phyloP scores from a whole-genome alignment of 345 rosid species.

The Zanthoxylum bungeanum region DNA sequence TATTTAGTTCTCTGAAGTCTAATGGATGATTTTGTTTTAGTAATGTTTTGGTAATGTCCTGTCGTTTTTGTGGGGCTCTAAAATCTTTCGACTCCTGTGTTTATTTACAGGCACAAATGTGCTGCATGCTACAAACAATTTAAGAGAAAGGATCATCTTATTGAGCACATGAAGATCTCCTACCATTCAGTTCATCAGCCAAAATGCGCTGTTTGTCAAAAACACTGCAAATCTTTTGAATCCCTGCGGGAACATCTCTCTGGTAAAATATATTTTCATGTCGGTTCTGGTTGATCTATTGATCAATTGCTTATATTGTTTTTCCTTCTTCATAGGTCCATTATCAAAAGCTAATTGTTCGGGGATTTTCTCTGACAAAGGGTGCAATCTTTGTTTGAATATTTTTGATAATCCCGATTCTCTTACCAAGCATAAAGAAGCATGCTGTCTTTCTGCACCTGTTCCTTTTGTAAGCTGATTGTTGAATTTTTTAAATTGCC shows the following conservation, averaged over 20 bases:
- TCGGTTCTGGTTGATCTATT: neutral
- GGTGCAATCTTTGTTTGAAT: conserved; percentile 60
- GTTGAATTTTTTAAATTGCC: neutral
- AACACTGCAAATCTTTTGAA: conserved; percentile 70
- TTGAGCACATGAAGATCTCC: conserved; percentile 76
- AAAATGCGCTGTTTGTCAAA: conserved; percentile 56
- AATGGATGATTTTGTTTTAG: neutral
- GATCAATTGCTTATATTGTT: neutral
- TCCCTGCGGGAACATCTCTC: conserved; percentile 63
- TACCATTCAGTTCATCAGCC: conserved; percentile 79
- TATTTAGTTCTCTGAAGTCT: neutral
- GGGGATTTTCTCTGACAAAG: conserved; percentile 40
- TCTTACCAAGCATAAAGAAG: conserved; percentile 40
- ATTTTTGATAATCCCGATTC: conserved; percentile 38
- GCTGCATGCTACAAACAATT: conserved; percentile 73
- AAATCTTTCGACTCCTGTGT: neutral
- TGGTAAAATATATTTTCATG: conserved; percentile 31
- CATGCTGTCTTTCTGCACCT: conserved; percentile 45
- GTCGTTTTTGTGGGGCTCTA: neutral
- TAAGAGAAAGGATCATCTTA: conserved; percentile 64
- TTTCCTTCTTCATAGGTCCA: conserved; percentile 31
- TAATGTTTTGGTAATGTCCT: neutral
- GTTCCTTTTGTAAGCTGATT: conserved; percentile 46
- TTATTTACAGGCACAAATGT: conserved; percentile 55
- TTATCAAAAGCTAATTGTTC: conserved; percentile 44